Base-by-base conservation (phyloP, 148 eudicot species). In the Camellia sinensis region DNA sequence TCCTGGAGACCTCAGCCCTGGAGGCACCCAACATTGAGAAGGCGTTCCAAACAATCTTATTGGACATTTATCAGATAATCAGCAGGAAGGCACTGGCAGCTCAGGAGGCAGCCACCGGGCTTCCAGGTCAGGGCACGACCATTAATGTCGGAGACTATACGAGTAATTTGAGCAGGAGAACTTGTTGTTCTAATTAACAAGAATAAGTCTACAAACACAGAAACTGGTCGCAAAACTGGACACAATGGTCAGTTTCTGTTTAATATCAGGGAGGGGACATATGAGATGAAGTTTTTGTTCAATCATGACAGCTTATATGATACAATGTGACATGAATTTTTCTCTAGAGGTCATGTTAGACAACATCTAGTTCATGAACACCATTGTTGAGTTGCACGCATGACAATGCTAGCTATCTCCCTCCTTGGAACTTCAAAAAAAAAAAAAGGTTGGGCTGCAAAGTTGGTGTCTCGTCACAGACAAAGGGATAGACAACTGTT, bases 51-150 rank as follows among this genome's bases (percentile, higher is more conserved):
- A 82, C 87, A 1, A 87, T 90, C 57, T 74, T 93, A 41, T 80
- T 87, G 63, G 95, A 91, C 14, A 90, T 91, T 44, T 91, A 93
- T 79, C 87, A 90, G 65, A 82, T 90, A 21, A 79, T 90, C 5
- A 91, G 93, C 82, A 89, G 85, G 83, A 91, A 93, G 84, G 88
- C 93, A 0, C 77, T 91, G 78, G 97, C 91, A 29, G 95, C 93
- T 18, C 92, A 91, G 79, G 93, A 90, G 80, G 91, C 92, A 43
- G 72, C 81, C 3, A 68, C 79, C 0, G 84, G 84, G 54, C 61
- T 85, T 72, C 93, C 93, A 29, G 79, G 87, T 10, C 91, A 88
- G 69, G 93, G 97, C 44, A 89, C 91, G 1, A 82, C 87, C 18
- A 91, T 89, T 76, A 86, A 85, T 73, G 90, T 92, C 64, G 89